A percentile compares a stretch with the other conserved stretches of the same genome.
Conservation (phyloP, 2,329 filamentous ascomycete genomes). For the Endoconidiophora laricicola region DNA sequence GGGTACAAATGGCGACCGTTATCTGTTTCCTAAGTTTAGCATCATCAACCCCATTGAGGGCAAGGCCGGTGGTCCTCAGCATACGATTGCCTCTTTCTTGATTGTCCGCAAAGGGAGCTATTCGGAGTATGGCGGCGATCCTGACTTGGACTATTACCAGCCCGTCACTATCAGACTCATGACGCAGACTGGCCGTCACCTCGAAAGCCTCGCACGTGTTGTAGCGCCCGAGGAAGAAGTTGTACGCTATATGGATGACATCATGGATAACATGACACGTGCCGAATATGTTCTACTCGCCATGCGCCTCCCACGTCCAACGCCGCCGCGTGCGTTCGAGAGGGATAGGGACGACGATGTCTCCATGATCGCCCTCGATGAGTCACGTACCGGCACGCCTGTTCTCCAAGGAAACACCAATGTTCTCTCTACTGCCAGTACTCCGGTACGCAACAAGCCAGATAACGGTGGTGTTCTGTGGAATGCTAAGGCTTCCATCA, state of each 20-base stretch:
- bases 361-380: slow-evolving; percentile 19
- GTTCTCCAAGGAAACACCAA: slow-evolving; percentile 19
- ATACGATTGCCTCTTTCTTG: slow-evolving; percentile 59
- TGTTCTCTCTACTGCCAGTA: slow-evolving; percentile 7
- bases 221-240: slow-evolving; percentile 49
- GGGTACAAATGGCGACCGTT: slow-evolving; percentile 53
- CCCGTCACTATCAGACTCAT: slow-evolving; percentile 50
- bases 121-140: slow-evolving; percentile 48
- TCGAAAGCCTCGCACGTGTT: slow-evolving; percentile 44
- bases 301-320: slow-evolving; percentile 41
- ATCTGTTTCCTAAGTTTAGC: slow-evolving; percentile 62
- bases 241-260: slow-evolving; percentile 48
- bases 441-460: slow-evolving; percentile 15
- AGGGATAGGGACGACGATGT: slow-evolving; percentile 16
- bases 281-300: slow-evolving; percentile 51
- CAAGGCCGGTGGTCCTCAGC: slow-evolving; percentile 28
- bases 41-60: slow-evolving; percentile 30
- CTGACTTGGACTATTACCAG: slow-evolving; percentile 55
- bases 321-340: slow-evolving; percentile 18
- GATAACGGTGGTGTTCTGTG: slow-evolving; percentile 21
- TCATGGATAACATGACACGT: slow-evolving; percentile 53
- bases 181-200: slow-evolving; percentile 34
- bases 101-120: slow-evolving; percentile 55
- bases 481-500: slow-evolving; percentile 15
- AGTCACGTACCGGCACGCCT: slow-evolving; percentile 19